Conservation (phyloP, 805 yeast species). For the Lipomyces mesembrius region DNA sequence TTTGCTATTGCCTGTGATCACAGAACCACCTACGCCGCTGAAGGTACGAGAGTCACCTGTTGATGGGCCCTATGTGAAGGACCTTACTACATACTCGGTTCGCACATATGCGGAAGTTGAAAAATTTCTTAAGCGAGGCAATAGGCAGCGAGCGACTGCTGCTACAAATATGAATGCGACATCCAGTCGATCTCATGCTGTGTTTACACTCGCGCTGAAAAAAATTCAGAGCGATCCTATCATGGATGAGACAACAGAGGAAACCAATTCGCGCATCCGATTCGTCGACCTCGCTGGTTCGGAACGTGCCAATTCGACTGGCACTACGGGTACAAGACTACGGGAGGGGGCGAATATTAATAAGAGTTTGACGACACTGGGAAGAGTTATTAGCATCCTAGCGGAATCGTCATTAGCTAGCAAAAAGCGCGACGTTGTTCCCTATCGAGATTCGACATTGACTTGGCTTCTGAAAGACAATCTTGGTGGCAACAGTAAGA, state of each 20-base stretch:
- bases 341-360: conserved; percentile 87
- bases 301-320: conserved; percentile 68
- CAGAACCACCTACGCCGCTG: conserved; percentile 24
- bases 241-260: conserved; percentile 33
- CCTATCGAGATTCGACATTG: conserved; percentile 66
- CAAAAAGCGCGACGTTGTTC: conserved; percentile 50
- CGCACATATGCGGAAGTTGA: conserved; percentile 52
- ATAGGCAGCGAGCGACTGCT: conserved; percentile 61
- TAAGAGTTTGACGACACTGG: conserved; percentile 76
- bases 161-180: conserved; percentile 65
- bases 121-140: conserved; percentile 54
- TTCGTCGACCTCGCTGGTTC: conserved; percentile 86
- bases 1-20: conserved; percentile 48
- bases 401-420: conserved; percentile 60
- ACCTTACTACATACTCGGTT: conserved; percentile 54
- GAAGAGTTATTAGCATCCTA: conserved; percentile 57
- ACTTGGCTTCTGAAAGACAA: conserved; percentile 81
- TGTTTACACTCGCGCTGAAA: conserved; percentile 60
- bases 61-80: conserved; percentile 62
- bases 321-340: conserved; percentile 53
- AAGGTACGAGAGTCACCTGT: conserved; percentile 63
- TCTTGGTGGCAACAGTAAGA: conserved; percentile 84
- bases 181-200: conserved; percentile 79
- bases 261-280: conserved; percentile 49
- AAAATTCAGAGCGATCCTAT: conserved; percentile 51